Percentiles rank a stretch among this genome's conserved stretches.
Conservation (phyloP, 352 stramenopile genomes). For the Pythium diclinum region DNA sequence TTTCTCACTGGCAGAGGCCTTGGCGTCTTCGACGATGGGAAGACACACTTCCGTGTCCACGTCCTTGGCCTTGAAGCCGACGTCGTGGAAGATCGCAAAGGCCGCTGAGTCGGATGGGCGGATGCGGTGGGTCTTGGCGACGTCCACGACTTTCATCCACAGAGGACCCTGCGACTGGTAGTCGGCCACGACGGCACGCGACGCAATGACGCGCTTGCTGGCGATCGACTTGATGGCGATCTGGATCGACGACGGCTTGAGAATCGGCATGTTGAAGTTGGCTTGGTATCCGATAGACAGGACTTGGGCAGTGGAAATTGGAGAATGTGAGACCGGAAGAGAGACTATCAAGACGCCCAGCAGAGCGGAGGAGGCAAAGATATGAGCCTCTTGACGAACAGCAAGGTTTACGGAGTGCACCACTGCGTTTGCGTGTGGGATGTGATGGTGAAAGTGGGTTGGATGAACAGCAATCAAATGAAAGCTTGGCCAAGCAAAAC, state of each 20-base stretch:
- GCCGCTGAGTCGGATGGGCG: not conserved
- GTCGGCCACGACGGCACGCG: slow-evolving; percentile 2
- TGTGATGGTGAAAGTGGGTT: no score
- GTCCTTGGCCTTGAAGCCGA: slow-evolving; percentile 8
- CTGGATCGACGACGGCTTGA: not conserved
- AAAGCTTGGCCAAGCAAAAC: no score
- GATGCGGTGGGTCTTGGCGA: not conserved
- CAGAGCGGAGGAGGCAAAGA: not conserved
- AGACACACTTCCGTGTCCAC: slow-evolving; percentile 47
- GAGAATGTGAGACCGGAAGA: not conserved
- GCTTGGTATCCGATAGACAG: no score
- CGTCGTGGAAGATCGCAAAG: slow-evolving; percentile 13
- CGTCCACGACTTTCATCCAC: slow-evolving; percentile 10
- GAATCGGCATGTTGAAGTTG: not conserved
- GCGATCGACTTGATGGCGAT: slow-evolving; percentile 6
- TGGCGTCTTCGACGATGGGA: slow-evolving; percentile 27
- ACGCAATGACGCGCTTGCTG: slow-evolving; percentile 6
- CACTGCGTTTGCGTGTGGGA: not conserved
- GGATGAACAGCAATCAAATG: no score
- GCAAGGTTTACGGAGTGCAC: not conserved
- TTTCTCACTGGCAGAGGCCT: not conserved
- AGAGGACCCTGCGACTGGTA: slow-evolving; percentile 9
- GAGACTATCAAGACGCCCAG: no score
- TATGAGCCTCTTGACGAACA: not conserved
- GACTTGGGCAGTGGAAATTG: not conserved